A percentile compares a stretch with the other conserved stretches of the same genome.
phyloP scores from a whole-genome alignment of 2,329 filamentous ascomycete species.

The Penicillium sp. region DNA sequence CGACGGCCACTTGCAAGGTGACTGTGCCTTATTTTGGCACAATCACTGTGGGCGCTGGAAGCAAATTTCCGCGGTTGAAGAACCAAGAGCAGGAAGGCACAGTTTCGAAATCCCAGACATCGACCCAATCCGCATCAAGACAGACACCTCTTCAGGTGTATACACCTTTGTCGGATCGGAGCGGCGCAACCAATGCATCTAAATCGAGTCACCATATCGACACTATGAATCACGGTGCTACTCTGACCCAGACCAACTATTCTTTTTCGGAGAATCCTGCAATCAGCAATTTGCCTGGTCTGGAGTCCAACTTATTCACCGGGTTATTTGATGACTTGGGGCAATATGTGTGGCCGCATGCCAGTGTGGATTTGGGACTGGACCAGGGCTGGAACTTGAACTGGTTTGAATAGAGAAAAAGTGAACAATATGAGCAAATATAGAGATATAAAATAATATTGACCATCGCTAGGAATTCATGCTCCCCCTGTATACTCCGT shows the following conservation, averaged over 20 bases:
- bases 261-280: conserved; percentile 13
- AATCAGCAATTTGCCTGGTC: conserved; percentile 17
- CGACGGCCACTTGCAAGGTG: conserved; percentile 32
- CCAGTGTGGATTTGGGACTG: conserved; percentile 30
- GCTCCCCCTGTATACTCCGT: too few species aligned
- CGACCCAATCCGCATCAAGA: conserved; percentile 3
- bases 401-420: conserved; percentile 28
- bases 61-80: conserved; percentile 23
- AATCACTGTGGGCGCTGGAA: conserved; percentile 34
- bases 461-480: too few species aligned
- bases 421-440: too few species aligned
- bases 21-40: conserved; percentile 46
- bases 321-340: conserved; percentile 23
- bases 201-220: conserved; percentile 1
- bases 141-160: conserved; percentile 17
- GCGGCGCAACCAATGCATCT: conserved; percentile 5
- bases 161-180: conserved; percentile 24
- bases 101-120: conserved; percentile 2
- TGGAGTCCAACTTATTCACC: conserved; percentile 22
- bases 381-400: conserved; percentile 40
- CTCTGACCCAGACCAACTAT: not conserved
- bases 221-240: not conserved
- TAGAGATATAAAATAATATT: too few species aligned
- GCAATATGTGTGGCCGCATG: conserved; percentile 24
- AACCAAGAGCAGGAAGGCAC: conserved; percentile 12